These are phyloP conservation scores for Calonectria naviculata DNA, from an alignment of 2,329 filamentous ascomycete genomes.

Conservation along the genomic window DNA sequence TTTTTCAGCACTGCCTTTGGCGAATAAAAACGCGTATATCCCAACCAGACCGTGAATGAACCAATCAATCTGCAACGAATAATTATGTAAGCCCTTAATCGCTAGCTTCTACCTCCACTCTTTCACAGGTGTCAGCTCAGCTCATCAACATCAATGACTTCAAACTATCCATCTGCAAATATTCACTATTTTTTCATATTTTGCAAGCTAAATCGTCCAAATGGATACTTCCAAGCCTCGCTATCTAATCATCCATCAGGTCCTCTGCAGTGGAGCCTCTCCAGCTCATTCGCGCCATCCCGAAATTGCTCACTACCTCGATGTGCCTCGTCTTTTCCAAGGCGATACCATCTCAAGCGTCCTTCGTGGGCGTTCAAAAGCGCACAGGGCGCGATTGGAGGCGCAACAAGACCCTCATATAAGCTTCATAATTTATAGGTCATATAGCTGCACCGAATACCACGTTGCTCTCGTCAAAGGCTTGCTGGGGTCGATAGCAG, in stretches of 20 bases:
- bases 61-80: no score
- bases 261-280: background rate
- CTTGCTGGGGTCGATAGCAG: background rate
- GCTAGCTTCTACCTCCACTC: no score
- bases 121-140: no score
- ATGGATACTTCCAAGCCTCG: background rate
- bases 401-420: background rate
- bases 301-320: background rate
- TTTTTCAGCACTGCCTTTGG: no score
- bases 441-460: constrained; percentile 1
- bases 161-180: no score
- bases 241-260: background rate
- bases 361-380: background rate
- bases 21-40: no score
- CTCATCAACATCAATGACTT: no score
- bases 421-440: background rate
- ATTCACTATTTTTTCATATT: no score
- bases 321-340: background rate
- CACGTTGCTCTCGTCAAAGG: background rate
- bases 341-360: background rate
- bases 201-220: no score
- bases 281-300: background rate
- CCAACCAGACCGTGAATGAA: no score
- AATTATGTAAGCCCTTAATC: no score
- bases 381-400: background rate